Percentiles rank a stretch among this genome's conserved stretches.
phyloP scores from a whole-genome alignment of 139 green algal genomes.

The Trebouxia sp. region DNA sequence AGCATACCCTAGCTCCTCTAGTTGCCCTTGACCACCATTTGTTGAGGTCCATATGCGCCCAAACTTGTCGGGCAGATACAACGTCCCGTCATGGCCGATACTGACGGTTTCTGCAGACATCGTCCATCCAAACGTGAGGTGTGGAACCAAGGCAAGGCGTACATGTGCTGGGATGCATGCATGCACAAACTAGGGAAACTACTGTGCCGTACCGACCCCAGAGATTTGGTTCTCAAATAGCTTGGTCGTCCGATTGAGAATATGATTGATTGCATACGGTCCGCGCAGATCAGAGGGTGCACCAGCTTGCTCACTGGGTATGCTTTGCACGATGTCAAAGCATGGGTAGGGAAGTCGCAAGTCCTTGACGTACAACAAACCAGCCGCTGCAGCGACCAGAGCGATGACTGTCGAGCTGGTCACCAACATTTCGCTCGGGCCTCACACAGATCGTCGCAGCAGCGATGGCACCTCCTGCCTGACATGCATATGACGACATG shows the following conservation, averaged over 20 bases:
- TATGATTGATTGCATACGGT: neutral
- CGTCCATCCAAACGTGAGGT: neutral
- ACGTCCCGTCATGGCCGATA: neutral
- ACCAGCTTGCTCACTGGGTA: neutral
- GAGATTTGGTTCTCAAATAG: neutral
- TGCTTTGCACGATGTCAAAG: neutral
- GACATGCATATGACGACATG: no score
- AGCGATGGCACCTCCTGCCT: no score
- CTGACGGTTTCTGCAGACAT: slow-evolving; percentile 2
- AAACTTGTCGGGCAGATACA: neutral
- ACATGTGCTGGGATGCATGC: neutral
- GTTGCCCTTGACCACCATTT: neutral
- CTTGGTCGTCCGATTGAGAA: neutral
- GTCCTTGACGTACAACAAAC: neutral
- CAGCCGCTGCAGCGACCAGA: neutral
- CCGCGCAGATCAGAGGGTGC: neutral
- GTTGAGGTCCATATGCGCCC: slow-evolving; percentile 10
- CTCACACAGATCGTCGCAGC: no score
- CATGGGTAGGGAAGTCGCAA: neutral
- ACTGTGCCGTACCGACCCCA: neutral
- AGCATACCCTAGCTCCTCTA: neutral
- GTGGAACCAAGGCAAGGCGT: neutral
- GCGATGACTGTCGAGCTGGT: neutral
- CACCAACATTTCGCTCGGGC: no score
- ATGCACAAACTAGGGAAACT: neutral